Evolutionary conservation across 495 filamentous ascomycete species (phyloP).

Genomic region (Aspergillus leporis): DNA sequence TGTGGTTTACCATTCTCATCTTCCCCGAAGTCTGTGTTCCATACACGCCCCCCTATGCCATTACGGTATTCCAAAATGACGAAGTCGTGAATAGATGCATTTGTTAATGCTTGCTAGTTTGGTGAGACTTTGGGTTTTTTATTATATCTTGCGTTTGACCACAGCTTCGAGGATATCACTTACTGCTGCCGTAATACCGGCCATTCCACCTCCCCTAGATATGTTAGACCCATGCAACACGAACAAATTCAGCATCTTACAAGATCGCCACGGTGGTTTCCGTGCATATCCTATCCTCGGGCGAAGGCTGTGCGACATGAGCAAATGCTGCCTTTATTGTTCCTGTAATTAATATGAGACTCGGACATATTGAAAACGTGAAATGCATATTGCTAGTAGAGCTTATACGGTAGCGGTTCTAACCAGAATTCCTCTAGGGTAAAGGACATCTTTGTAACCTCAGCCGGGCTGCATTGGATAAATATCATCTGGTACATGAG

Average conservation of each 20-base stretch:
- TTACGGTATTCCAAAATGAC: conserved; percentile 67
- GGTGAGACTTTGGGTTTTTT: conserved; percentile 6
- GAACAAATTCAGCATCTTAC: conserved; percentile 18
- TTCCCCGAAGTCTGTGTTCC: conserved; percentile 59
- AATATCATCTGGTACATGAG: neutral
- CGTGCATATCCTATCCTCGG: conserved; percentile 4
- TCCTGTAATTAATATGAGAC: neutral
- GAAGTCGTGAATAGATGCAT: conserved; percentile 67
- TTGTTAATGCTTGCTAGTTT: conserved; percentile 60
- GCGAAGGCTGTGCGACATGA: conserved; percentile 10
- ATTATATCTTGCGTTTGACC: neutral
- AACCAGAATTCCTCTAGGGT: neutral
- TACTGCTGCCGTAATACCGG: conserved; percentile 71
- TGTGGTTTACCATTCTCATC: conserved; percentile 54
- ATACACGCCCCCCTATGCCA: conserved; percentile 62
- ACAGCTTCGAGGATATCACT: conserved; percentile 11
- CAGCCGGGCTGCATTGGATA: neutral
- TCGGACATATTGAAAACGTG: neutral
- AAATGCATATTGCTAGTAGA: neutral
- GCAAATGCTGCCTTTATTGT: neutral
- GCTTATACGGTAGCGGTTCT: neutral
- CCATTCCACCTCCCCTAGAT: conserved; percentile 45
- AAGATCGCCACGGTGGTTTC: conserved; percentile 20
- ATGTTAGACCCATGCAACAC: conserved; percentile 8
- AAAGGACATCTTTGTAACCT: neutral